phyloP scores from a whole-genome alignment of 2,329 filamentous ascomycete genomes.

The Alternaria sp. region DNA sequence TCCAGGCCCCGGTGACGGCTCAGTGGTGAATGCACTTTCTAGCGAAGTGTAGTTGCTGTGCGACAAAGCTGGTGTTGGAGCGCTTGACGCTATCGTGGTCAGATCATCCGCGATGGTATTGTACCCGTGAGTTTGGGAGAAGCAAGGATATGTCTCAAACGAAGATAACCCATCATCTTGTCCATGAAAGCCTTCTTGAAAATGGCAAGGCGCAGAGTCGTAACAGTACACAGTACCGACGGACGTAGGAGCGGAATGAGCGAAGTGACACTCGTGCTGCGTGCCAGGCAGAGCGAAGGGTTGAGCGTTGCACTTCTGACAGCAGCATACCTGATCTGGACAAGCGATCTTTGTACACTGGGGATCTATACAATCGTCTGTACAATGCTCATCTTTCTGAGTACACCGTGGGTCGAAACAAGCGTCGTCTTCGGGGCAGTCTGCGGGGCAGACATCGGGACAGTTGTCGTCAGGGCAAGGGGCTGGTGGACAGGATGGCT shows the following conservation, averaged over 20 bases:
- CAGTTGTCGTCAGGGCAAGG: constrained; percentile 41
- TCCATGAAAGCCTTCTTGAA: constrained; percentile 40
- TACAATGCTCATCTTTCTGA: constrained; percentile 36
- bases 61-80: constrained; percentile 41
- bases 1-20: constrained; percentile 36
- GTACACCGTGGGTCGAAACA: constrained; percentile 51
- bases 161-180: constrained; percentile 31
- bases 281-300: constrained; percentile 45
- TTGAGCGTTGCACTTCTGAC: constrained; percentile 43
- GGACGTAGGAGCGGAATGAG: constrained; percentile 41
- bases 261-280: constrained; percentile 42
- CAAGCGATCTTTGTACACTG: constrained; percentile 46
- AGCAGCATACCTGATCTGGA: constrained; percentile 45
- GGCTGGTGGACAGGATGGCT: constrained; percentile 36
- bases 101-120: constrained; percentile 22
- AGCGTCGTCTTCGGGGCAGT: constrained; percentile 40
- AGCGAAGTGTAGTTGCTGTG: constrained; percentile 45
- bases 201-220: constrained; percentile 45
- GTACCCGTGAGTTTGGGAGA: constrained; percentile 35
- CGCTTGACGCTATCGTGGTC: constrained; percentile 36
- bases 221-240: constrained; percentile 47
- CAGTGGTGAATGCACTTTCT: constrained; percentile 38
- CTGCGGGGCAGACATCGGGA: constrained; percentile 34
- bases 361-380: constrained; percentile 45
- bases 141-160: constrained; percentile 45